phyloP scores from a whole-genome alignment of 2,329 filamentous ascomycete genomes.

The Alternaria angustiovoidea region DNA sequence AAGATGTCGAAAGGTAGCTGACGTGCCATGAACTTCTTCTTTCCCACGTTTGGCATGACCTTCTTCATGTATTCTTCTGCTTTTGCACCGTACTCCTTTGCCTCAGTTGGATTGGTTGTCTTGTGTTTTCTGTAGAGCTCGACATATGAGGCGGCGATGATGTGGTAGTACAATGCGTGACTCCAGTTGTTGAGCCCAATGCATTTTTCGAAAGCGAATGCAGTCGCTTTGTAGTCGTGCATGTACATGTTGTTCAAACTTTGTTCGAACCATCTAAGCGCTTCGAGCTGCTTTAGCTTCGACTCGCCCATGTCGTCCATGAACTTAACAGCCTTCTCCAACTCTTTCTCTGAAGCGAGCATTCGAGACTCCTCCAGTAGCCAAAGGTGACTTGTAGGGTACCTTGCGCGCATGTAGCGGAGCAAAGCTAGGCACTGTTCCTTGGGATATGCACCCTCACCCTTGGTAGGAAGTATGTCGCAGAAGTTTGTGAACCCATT shows the following conservation, averaged over 20 bases:
- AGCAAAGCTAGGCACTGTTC: constrained; percentile 73
- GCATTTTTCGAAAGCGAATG: constrained; percentile 72
- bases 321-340: constrained; percentile 73
- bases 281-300: constrained; percentile 87
- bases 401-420: constrained; percentile 75
- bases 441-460: constrained; percentile 71
- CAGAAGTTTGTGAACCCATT: constrained; percentile 85
- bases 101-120: constrained; percentile 53
- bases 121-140: constrained; percentile 77
- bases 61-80: constrained; percentile 76
- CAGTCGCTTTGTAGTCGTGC: constrained; percentile 77
- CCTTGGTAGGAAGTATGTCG: constrained; percentile 78
- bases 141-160: constrained; percentile 79
- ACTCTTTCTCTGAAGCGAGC: constrained; percentile 69
- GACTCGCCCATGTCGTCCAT: constrained; percentile 68
- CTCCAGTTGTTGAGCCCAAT: constrained; percentile 79
- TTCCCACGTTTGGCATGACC: constrained; percentile 77
- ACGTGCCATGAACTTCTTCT: constrained; percentile 87
- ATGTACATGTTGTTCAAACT: constrained; percentile 79
- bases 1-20: constrained; percentile 92
- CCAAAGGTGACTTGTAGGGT: constrained; percentile 87
- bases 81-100: constrained; percentile 49
- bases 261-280: constrained; percentile 84
- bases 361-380: constrained; percentile 85
- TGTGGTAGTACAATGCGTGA: constrained; percentile 87